Base-by-base conservation (phyloP, 2,329 filamentous ascomycete species). In the Trichoderma citrinoviride region DNA sequence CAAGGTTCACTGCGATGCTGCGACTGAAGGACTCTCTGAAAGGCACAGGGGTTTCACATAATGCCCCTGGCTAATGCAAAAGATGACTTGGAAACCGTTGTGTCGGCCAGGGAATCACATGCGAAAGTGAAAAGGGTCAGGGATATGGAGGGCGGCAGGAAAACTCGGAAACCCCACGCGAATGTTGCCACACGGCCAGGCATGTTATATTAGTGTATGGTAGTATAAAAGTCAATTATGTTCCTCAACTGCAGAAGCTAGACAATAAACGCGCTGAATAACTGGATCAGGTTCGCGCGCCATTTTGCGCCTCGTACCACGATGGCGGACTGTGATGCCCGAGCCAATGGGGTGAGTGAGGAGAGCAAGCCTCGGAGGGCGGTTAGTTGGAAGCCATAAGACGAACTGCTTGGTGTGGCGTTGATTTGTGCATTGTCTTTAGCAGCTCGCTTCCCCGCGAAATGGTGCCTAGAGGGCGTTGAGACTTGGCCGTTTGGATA, bases 41-140 rank as follows among this genome's bases (percentile, higher is more conserved):
- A 50, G 14, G 7, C 29, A 43, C 21, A 43, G 50, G 17, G 46
- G 43, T 37, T 12, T 61, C 57, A 29, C 21, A 33, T 23, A 8
- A 41, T 41, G 23, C 57, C 57, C 57, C 46, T 61, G 57, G 37
- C 46, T 61, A 61, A 12, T 4, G 57, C 33, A 27, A 10, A 37
- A 29, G n/a, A 50, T 61, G 46, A 29, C 44, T 50, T 21, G 14
- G 17, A 21, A 12, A n/a, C 6, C 27, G 44, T 37, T 47, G 41
- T 52, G 33, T 43, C 33, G 10, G 15, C 12, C 25, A 12, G 3
- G 15, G 21, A 25, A 40, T 21, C 44, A 61, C 57, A 60, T 41
- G 29, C 21, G 46, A 52, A 37, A 12, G 19, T 23, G 40, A 49
- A 60, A 29, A 5, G 17, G 8, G 29, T 21, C n/a, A 14, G 12